Percentiles rank a stretch among this genome's conserved stretches.
These are phyloP conservation scores for Chlamydomonas incerta DNA, from an alignment of 139 green algal species.

Conservation along the genomic window DNA sequence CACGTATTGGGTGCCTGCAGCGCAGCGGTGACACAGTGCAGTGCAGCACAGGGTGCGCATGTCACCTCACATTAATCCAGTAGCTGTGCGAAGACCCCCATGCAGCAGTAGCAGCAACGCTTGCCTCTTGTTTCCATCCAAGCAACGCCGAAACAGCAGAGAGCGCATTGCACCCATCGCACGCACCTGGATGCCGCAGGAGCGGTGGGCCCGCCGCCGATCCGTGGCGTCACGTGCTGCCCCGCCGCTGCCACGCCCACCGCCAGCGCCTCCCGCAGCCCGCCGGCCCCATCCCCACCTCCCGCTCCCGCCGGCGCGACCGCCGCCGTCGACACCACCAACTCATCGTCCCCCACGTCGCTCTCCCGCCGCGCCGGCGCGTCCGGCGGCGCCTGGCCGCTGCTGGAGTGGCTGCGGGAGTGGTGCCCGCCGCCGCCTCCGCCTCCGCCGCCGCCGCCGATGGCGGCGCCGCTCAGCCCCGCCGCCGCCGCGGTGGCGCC, in stretches of 20 bases:
- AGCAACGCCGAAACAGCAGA: no score
- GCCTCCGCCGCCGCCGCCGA: not conserved
- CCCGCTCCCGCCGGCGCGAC: not conserved
- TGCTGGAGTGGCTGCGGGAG: conserved; percentile 3
- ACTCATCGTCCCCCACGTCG: not conserved
- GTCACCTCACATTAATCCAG: no score
- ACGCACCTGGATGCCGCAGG: not conserved
- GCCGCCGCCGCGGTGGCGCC: not conserved
- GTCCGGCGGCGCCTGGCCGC: not conserved
- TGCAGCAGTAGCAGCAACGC: no score
- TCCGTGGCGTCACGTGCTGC: not conserved
- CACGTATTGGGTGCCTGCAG: conserved; percentile 15
- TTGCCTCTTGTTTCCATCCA: no score
- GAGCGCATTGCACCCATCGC: no score
- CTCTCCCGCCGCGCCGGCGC: not conserved
- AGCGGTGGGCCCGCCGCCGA: not conserved
- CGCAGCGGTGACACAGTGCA: no score
- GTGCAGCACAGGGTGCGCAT: no score
- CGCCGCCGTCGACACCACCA: not conserved
- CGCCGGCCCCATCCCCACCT: not conserved
- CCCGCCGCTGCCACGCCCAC: not conserved
- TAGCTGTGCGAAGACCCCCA: no score
- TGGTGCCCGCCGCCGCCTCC: not conserved
- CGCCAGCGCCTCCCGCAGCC: not conserved
- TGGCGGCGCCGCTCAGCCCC: not conserved